Evolutionary conservation across 1,139 yeast species (phyloP), one percentile per base, ranked within the genome.

Genomic region (Blastobotrys niveus): DNA sequence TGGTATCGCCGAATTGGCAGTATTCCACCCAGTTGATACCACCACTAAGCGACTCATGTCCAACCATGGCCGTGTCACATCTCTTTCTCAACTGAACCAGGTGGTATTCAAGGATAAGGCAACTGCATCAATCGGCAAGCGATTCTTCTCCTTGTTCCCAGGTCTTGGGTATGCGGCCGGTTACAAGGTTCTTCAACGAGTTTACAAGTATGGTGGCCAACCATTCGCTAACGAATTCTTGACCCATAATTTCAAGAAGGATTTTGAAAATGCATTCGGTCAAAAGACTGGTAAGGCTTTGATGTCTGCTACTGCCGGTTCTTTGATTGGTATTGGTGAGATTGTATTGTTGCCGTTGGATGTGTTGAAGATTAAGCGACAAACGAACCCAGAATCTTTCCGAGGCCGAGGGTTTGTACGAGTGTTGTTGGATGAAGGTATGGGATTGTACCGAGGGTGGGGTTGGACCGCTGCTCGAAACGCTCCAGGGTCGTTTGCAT

Each of bases 391-490:
- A 12, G 98, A 91, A 67, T 74, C 98, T 20, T 91, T 91, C 78
- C 82, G 81, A 67, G 99, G 99, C 58, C 84, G 98, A 73, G 97
- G 98, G 9, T 88, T 91, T 70, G 51, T 88, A 53, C 83, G 78
- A 68, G 87, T 91, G 59, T 64, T 91, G 53, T 64, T 74, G 45
- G 98, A 91, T 62, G 98, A 93, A 71, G 98, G 98, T 19, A 76
- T 87, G 51, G 88, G 91, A 31, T 74, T 91, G 59, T 91, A 91
- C 73, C 78, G 96, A 65, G 99, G 99, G 55, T 89, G 97, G 95
- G 97, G 97, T 48, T 91, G 99, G 99, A 91, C 99, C 51, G 95
- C 95, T 57, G 99, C 99, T 41, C 82, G 99, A 77, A 91, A 91
- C 64, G 97, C 97, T 3, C 99, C 99, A 32, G 99, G 99, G 48